Percentiles rank a stretch among this genome's conserved stretches.
These are phyloP conservation scores for Epichloe baconii DNA, from an alignment of 2,329 filamentous ascomycete species.

Conservation along the genomic window DNA sequence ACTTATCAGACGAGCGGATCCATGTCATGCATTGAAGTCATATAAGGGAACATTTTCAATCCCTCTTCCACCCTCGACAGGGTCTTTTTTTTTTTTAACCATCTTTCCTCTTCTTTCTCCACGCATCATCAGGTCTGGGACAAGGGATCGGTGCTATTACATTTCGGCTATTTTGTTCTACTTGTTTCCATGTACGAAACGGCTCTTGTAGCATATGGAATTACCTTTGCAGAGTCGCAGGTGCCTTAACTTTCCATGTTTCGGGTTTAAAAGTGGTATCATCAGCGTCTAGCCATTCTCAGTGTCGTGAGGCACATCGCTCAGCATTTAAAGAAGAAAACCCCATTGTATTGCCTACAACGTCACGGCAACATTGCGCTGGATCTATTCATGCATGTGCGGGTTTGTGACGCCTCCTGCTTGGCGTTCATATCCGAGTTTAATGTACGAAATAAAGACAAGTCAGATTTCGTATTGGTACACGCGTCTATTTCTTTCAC, in stretches of 20 bases:
- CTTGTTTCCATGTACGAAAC: conserved; percentile 1
- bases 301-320: too few species aligned
- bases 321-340: too few species aligned
- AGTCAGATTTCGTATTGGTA: conserved; percentile 1
- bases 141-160: not conserved
- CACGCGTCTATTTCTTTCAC: not conserved
- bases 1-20: not conserved
- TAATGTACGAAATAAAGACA: not conserved
- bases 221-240: not conserved
- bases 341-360: too few species aligned
- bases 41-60: not conserved
- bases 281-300: too few species aligned
- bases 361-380: too few species aligned
- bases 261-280: too few species aligned
- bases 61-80: not conserved
- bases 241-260: too few species aligned
- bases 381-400: too few species aligned
- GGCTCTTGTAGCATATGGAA: not conserved
- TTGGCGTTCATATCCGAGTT: not conserved
- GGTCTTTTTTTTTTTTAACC: not conserved
- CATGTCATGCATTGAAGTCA: not conserved
- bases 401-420: too few species aligned
- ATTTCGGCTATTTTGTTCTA: not conserved
- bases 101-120: not conserved
- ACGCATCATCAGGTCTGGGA: not conserved